phyloP scores from a whole-genome alignment of 2,329 filamentous ascomycete genomes.

The Fusarium oxysporum region DNA sequence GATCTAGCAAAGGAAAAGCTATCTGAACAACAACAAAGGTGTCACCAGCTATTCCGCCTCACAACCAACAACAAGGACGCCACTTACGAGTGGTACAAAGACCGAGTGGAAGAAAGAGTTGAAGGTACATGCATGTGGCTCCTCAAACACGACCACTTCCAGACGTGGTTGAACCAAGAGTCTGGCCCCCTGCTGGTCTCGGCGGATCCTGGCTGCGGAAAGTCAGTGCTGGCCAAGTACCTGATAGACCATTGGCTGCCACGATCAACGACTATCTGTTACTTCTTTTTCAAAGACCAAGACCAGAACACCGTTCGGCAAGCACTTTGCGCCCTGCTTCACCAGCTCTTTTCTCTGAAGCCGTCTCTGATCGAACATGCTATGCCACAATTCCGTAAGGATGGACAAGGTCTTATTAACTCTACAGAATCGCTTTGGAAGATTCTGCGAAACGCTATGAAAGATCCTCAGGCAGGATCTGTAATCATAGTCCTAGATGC shows the following conservation, averaged over 20 bases:
- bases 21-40: neutral
- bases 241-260: slow-evolving; percentile 20
- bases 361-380: slow-evolving; percentile 1
- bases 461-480: too few species aligned
- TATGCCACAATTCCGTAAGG: too few species aligned
- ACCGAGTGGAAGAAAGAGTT: neutral
- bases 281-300: slow-evolving; percentile 59
- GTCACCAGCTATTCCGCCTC: neutral
- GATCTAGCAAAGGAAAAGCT: neutral
- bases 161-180: neutral
- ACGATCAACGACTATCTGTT: slow-evolving; percentile 48
- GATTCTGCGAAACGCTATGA: too few species aligned
- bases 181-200: slow-evolving; percentile 50
- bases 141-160: accelerated
- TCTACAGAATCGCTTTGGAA: too few species aligned
- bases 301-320: slow-evolving; percentile 50
- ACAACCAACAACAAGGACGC: neutral
- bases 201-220: slow-evolving; percentile 55
- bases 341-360: slow-evolving; percentile 52
- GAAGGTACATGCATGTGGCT: neutral
- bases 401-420: too few species aligned
- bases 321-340: slow-evolving; percentile 54
- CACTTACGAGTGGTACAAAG: neutral
- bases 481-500: too few species aligned
- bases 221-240: slow-evolving; percentile 52